phyloP scores from a whole-genome alignment of 441 rosid species.

The Arabidopsis hybrid region DNA sequence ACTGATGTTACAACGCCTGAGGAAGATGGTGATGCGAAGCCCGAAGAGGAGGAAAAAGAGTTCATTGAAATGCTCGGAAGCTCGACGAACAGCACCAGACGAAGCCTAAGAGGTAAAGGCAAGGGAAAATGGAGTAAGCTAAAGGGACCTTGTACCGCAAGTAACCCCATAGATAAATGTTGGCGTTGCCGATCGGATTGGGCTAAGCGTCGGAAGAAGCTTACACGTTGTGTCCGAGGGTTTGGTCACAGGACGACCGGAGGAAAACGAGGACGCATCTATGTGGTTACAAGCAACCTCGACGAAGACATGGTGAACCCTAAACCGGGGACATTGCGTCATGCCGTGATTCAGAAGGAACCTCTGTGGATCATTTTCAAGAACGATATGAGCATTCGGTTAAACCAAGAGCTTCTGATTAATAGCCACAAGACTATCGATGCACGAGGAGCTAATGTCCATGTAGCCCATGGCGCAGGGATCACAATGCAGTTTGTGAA shows the following conservation, averaged over 20 bases:
- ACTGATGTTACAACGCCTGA: conserved; percentile 30
- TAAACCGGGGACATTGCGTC: conserved; percentile 61
- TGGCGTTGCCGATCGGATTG: conserved; percentile 60
- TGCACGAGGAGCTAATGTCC: conserved; percentile 59
- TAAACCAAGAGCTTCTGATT: conserved; percentile 56
- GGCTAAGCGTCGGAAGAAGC: conserved; percentile 54
- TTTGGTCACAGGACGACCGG: conserved; percentile 60
- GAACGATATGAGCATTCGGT: conserved; percentile 55
- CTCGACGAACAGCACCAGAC: conserved; percentile 46
- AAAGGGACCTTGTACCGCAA: conserved; percentile 57
- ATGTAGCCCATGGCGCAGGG: conserved; percentile 61
- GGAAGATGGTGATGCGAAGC: not conserved
- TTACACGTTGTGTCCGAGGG: conserved; percentile 56
- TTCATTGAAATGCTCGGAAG: conserved; percentile 31
- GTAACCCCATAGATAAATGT: conserved; percentile 70
- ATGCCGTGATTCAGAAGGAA: conserved; percentile 58
- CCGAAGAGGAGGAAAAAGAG: conserved; percentile 17
- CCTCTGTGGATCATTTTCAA: conserved; percentile 70
- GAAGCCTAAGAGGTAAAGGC: conserved; percentile 38
- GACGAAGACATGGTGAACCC: conserved; percentile 53
- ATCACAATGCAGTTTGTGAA: conserved; percentile 57
- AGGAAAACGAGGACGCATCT: conserved; percentile 51
- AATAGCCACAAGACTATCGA: conserved; percentile 62
- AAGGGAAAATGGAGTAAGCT: conserved; percentile 45
- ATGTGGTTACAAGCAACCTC: conserved; percentile 53